A percentile compares a stretch with the other conserved stretches of the same genome.
Evolutionary conservation across 768 basidiomycete genomes (phyloP).

Genomic region (Rhizopogon rudus): DNA sequence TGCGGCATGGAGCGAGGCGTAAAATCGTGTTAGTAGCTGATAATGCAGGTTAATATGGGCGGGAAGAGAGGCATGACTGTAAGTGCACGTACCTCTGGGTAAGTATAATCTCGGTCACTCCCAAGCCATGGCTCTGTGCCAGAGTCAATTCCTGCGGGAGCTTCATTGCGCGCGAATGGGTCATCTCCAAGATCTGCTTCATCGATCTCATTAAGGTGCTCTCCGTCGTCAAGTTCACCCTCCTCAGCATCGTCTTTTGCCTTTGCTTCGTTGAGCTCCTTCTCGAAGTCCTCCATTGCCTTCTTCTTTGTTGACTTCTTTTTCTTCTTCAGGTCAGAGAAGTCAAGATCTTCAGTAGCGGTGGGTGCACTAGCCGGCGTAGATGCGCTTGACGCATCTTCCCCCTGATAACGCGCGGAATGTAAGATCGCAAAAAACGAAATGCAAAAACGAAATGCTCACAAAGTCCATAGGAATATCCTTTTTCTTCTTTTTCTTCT

Average conservation of each 20-base stretch:
- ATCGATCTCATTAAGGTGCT: slow-evolving; percentile 63
- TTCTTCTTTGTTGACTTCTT: slow-evolving; percentile 91
- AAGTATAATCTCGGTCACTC: slow-evolving; percentile 94
- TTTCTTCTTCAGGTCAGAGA: slow-evolving; percentile 96
- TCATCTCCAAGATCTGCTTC: slow-evolving; percentile 88
- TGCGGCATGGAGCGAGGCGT: slow-evolving; percentile 83
- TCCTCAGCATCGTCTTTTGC: slow-evolving; percentile 58
- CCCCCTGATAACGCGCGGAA: slow-evolving; percentile 35
- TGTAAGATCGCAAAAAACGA: slow-evolving; percentile 1
- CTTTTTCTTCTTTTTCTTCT: slow-evolving; percentile 94
- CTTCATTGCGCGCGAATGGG: slow-evolving; percentile 64
- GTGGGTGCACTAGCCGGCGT: slow-evolving; percentile 40
- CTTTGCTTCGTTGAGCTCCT: slow-evolving; percentile 75
- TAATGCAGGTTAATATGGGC: not conserved
- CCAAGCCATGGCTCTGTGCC: slow-evolving; percentile 87
- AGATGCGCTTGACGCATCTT: slow-evolving; percentile 61
- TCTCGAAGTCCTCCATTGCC: slow-evolving; percentile 91
- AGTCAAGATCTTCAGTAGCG: slow-evolving; percentile 78
- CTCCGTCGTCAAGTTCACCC: slow-evolving; percentile 54
- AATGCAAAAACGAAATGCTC: slow-evolving; percentile 24
- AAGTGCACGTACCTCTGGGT: slow-evolving; percentile 67
- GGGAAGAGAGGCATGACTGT: not conserved
- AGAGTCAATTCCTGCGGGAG: slow-evolving; percentile 57
- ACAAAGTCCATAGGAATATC: slow-evolving; percentile 83
- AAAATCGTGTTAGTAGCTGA: slow-evolving; percentile 92